Conservation (phyloP, 2,329 filamentous ascomycete species). For the Hawksworthiomyces lignivorus region DNA sequence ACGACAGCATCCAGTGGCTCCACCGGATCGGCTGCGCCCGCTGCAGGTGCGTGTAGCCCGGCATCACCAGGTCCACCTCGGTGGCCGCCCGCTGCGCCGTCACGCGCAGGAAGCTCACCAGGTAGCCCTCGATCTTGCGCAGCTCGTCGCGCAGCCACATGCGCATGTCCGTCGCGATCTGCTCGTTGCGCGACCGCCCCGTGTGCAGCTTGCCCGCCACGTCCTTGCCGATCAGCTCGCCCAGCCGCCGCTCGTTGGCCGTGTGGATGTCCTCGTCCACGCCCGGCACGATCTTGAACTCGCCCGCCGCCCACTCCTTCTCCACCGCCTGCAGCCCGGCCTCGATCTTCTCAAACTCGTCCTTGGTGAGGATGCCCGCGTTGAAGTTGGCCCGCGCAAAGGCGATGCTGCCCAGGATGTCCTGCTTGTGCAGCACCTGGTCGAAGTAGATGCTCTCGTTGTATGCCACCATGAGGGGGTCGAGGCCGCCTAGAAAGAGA, state of each 20-base stretch:
- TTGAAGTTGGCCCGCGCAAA: conserved; percentile 75
- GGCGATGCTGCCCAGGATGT: conserved; percentile 72
- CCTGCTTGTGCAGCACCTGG: conserved; percentile 67
- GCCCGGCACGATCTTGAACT: conserved; percentile 43
- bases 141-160: conserved; percentile 78
- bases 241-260: conserved; percentile 63
- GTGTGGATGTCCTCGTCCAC: conserved; percentile 59
- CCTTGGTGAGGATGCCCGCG: conserved; percentile 61
- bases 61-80: conserved; percentile 74
- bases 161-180: conserved; percentile 84
- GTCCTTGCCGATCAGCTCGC: conserved; percentile 80
- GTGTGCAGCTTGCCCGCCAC: conserved; percentile 86
- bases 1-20: conserved; percentile 74
- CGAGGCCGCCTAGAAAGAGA: conserved; percentile 57
- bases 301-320: conserved; percentile 44
- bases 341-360: conserved; percentile 70
- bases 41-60: conserved; percentile 82
- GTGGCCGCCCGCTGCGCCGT: conserved; percentile 61
- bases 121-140: conserved; percentile 57
- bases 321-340: conserved; percentile 53
- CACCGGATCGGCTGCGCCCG: conserved; percentile 73
- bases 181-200: conserved; percentile 79
- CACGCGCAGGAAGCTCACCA: conserved; percentile 63
- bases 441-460: conserved; percentile 78
- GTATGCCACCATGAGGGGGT: conserved; percentile 80